phyloP scores from a whole-genome alignment of 148 eudicot species.

The Nepenthes mirabilis region DNA sequence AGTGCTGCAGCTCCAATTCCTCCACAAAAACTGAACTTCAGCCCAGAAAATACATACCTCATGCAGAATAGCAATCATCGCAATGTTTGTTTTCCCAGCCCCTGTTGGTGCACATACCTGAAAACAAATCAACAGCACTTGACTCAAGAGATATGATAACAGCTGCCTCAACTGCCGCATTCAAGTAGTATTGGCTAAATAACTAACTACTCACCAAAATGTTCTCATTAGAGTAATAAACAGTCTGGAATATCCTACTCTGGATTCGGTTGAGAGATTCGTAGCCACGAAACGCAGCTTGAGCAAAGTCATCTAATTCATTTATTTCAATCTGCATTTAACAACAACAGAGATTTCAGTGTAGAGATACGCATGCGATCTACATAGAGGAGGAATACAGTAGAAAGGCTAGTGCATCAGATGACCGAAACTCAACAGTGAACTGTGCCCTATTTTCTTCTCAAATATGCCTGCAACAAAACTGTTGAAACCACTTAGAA shows the following conservation, averaged over 20 bases:
- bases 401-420: too few relatives aligned
- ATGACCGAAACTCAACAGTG: too few relatives aligned
- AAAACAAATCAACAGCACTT: slow-evolving; percentile 14
- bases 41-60: slow-evolving; percentile 38
- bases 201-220: slow-evolving; percentile 53
- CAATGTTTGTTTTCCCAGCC: slow-evolving; percentile 97
- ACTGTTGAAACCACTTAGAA: too few relatives aligned
- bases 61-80: slow-evolving; percentile 89
- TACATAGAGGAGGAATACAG: too few relatives aligned
- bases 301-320: slow-evolving; percentile 94
- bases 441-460: too few relatives aligned
- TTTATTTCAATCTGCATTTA: slow-evolving; percentile 75
- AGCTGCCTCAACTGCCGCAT: neutral
- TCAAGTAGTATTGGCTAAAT: neutral
- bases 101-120: slow-evolving; percentile 99
- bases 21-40: neutral
- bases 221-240: slow-evolving; percentile 76
- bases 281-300: slow-evolving; percentile 96
- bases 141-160: slow-evolving; percentile 4
- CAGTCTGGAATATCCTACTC: slow-evolving; percentile 84
- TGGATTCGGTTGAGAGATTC: slow-evolving; percentile 91
- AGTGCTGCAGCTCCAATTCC: neutral
- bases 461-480: too few relatives aligned
- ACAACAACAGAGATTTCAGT: neutral
- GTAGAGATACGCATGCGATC: neutral